These are phyloP conservation scores for Rhodotorula sp. DNA, from an alignment of 1,284 basidiomycete species.

Conservation along the genomic window DNA sequence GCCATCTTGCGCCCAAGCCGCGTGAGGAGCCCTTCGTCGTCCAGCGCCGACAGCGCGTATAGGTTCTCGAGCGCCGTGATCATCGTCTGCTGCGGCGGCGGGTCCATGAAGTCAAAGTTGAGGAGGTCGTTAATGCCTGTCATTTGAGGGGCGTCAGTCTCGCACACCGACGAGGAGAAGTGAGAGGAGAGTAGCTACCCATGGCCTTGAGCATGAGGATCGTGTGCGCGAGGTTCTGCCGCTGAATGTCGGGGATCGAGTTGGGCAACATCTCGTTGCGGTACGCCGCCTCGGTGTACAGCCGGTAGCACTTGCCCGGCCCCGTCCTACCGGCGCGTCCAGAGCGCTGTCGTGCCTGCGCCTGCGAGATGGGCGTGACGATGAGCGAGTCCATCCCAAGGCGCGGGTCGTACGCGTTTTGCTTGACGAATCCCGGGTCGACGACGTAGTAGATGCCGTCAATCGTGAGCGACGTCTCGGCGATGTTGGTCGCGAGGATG, in stretches of 20 bases:
- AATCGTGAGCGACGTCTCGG: conserved; percentile 97
- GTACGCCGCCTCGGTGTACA: conserved; percentile 97
- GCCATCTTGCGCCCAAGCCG: conserved; percentile 97
- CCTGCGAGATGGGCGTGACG: conserved; percentile 98
- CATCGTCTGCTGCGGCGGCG: conserved; percentile 94
- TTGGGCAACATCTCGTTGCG: conserved; percentile 99
- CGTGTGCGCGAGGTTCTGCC: conserved; percentile 83
- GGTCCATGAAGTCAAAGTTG: conserved; percentile 99
- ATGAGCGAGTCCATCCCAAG: conserved; percentile 98
- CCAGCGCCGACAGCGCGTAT: conserved; percentile 91
- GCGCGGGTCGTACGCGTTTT: conserved; percentile 96
- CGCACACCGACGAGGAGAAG: background rate
- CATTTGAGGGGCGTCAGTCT: background rate
- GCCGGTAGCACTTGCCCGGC: conserved; percentile 95
- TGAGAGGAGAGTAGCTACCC: conserved; percentile 54
- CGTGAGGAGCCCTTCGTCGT: conserved; percentile 94
- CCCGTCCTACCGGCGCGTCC: conserved; percentile 97
- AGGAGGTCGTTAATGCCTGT: conserved; percentile 87
- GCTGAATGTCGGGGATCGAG: conserved; percentile 95
- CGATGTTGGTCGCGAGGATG: conserved; percentile 97
- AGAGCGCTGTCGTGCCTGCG: conserved; percentile 90
- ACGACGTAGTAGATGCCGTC: conserved; percentile 96
- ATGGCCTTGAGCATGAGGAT: conserved; percentile 97
- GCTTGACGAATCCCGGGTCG: conserved; percentile 98
- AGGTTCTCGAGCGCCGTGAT: conserved; percentile 85